A percentile compares a stretch with the other conserved stretches of the same genome.
phyloP scores from a whole-genome alignment of 2,329 filamentous ascomycete genomes.

The Calonectria multiphialidica region DNA sequence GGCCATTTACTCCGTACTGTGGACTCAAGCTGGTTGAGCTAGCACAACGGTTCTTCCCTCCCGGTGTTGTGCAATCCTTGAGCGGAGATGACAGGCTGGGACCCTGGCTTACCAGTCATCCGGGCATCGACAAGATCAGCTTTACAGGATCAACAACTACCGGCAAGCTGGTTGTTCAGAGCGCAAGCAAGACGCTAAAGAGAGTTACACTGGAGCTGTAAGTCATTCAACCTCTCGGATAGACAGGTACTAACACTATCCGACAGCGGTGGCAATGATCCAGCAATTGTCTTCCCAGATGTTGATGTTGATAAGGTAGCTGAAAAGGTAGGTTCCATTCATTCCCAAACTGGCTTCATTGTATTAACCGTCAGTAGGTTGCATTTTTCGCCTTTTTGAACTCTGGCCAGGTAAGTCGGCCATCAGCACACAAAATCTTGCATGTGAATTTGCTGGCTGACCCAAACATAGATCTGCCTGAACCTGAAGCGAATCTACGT shows the following conservation, averaged over 20 bases:
- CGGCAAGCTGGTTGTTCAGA: slow-evolving; percentile 71
- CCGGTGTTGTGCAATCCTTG: slow-evolving; percentile 72
- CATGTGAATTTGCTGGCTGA: neutral
- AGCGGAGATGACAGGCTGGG: slow-evolving; percentile 72
- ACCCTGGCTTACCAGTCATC: slow-evolving; percentile 68
- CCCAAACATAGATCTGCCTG: slow-evolving; percentile 36
- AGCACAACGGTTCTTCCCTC: slow-evolving; percentile 67
- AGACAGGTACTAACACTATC: slow-evolving; percentile 63
- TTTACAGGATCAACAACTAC: slow-evolving; percentile 73
- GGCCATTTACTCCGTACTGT: slow-evolving; percentile 68
- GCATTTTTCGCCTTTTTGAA: slow-evolving; percentile 69
- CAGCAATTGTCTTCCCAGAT: slow-evolving; percentile 69
- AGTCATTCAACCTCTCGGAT: slow-evolving; percentile 55
- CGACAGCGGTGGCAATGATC: slow-evolving; percentile 65
- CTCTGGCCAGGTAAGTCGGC: slow-evolving; percentile 53
- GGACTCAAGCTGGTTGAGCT: slow-evolving; percentile 72
- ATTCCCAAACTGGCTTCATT: rapidly evolving
- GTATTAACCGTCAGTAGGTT: slow-evolving; percentile 16
- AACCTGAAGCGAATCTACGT: slow-evolving; percentile 71
- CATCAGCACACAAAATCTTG: neutral
- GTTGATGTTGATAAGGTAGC: slow-evolving; percentile 60
- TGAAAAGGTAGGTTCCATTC: slow-evolving; percentile 47
- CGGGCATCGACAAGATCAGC: slow-evolving; percentile 70
- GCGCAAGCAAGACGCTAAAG: slow-evolving; percentile 69
- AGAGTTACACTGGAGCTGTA: slow-evolving; percentile 72